Percentiles rank a stretch among this genome's conserved stretches.
These are phyloP conservation scores for Colletotrichum limetticola DNA, from an alignment of 2,329 filamentous ascomycete genomes.

Conservation along the genomic window DNA sequence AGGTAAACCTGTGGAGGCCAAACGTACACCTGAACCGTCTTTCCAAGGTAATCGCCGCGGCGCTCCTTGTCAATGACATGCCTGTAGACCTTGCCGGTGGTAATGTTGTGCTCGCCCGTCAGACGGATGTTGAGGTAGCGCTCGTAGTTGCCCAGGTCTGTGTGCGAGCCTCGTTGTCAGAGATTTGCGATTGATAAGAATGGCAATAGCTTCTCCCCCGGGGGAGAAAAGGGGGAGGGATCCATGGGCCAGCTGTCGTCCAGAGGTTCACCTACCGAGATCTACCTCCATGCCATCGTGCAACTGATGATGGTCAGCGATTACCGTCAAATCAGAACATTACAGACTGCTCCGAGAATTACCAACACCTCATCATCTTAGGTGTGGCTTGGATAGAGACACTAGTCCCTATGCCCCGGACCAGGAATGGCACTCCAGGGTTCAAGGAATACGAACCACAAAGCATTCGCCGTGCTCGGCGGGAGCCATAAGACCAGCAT, in stretches of 20 bases:
- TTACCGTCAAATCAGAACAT: neutral
- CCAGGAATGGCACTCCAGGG: neutral
- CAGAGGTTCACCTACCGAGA: conserved; percentile 33
- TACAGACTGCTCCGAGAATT: neutral
- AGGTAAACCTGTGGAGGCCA: neutral
- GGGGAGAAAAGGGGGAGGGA: neutral
- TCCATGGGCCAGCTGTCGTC: neutral
- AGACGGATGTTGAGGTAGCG: conserved; percentile 83
- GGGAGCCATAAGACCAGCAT: conserved; percentile 40
- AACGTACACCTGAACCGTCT: conserved; percentile 79
- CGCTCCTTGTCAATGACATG: conserved; percentile 82
- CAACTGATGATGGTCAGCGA: conserved; percentile 25
- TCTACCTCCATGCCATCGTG: conserved; percentile 36
- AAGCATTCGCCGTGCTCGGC: conserved; percentile 43
- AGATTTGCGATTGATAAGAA: conserved; percentile 21
- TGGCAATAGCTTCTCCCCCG: neutral
- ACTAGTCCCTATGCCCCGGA: neutral
- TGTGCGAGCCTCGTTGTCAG: conserved; percentile 27
- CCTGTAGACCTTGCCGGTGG: conserved; percentile 95
- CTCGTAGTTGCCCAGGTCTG: conserved; percentile 68
- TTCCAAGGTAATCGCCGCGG: conserved; percentile 82
- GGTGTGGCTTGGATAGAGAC: neutral
- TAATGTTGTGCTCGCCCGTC: conserved; percentile 92
- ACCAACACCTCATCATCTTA: neutral
- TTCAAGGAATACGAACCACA: conserved; percentile 29